Evolutionary conservation across 176 grass and related monocot species (phyloP).

Genomic region (Cocos nucifera): DNA sequence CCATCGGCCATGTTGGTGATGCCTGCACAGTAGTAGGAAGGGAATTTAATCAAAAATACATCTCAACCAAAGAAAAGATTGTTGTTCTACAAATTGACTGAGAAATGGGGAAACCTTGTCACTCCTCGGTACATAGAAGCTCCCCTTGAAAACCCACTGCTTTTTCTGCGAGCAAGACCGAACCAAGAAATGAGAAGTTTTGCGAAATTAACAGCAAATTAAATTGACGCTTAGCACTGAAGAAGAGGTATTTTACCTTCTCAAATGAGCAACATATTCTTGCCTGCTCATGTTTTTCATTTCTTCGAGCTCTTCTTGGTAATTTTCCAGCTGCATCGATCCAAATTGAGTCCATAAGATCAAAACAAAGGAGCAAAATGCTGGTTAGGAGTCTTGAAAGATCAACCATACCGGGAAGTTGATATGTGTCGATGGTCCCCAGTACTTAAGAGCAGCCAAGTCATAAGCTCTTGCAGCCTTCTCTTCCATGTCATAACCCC

Average conservation of each 20-base stretch:
- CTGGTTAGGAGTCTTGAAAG: not conserved
- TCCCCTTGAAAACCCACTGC: constrained; percentile 93
- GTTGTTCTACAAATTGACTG: no score
- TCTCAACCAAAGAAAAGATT: no score
- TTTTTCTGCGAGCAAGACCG: constrained; percentile 42
- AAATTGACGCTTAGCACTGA: no score
- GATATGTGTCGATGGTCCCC: constrained; percentile 68
- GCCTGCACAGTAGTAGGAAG: constrained; percentile 33
- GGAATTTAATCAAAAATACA: not conserved
- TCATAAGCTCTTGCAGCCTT: constrained; percentile 98
- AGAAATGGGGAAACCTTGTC: constrained; percentile 43
- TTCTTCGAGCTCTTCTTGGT: constrained; percentile 55
- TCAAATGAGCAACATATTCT: constrained; percentile 78
- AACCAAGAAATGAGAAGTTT: not conserved
- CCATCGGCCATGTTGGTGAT: constrained; percentile 98
- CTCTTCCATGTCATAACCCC: constrained; percentile 93
- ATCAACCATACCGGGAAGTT: constrained; percentile 64
- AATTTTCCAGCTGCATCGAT: constrained; percentile 52
- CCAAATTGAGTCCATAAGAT: no score
- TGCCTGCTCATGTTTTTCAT: constrained; percentile 94
- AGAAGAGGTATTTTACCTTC: constrained; percentile 37
- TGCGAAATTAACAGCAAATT: no score
- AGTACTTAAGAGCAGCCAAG: constrained; percentile 89
- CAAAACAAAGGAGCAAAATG: no score
- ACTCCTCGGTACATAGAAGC: constrained; percentile 95